Conservation (phyloP, 192 early-diverging fungal genomes). For the Coemansia sp. region DNA sequence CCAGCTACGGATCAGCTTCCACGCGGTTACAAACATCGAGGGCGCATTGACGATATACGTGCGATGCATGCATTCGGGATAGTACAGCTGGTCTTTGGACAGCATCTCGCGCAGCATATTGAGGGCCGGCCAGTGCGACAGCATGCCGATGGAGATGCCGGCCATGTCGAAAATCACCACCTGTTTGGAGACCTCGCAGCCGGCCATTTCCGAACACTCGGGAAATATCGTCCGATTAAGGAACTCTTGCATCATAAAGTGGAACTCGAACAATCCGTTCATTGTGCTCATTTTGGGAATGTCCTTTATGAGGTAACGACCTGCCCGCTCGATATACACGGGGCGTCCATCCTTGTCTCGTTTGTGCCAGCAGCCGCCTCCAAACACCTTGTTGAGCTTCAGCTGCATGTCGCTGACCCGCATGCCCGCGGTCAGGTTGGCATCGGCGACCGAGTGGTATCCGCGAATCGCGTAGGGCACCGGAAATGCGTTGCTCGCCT, state of each 20-base stretch:
- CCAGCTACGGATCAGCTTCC: slow-evolving; percentile 74
- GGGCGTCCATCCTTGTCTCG: slow-evolving; percentile 86
- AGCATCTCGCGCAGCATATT: slow-evolving; percentile 71
- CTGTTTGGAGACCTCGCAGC: slow-evolving; percentile 70
- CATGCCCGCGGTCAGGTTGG: slow-evolving; percentile 58
- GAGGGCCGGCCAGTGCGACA: slow-evolving; percentile 62
- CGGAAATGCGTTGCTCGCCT: slow-evolving; percentile 56
- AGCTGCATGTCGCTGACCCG: slow-evolving; percentile 65
- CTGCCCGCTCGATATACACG: slow-evolving; percentile 85
- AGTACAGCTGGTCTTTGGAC: slow-evolving; percentile 87
- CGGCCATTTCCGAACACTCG: slow-evolving; percentile 72
- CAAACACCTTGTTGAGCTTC: slow-evolving; percentile 62
- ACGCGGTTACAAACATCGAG: slow-evolving; percentile 79
- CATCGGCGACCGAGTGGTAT: slow-evolving; percentile 60
- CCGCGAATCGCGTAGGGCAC: slow-evolving; percentile 68
- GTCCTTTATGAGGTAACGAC: slow-evolving; percentile 64
- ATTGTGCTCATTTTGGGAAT: slow-evolving; percentile 60
- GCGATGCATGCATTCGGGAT: slow-evolving; percentile 90
- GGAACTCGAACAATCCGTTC: slow-evolving; percentile 64
- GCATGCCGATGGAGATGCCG: slow-evolving; percentile 73
- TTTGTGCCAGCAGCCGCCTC: slow-evolving; percentile 78
- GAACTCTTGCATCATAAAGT: slow-evolving; percentile 70
- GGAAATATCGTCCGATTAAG: slow-evolving; percentile 67
- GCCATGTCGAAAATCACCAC: slow-evolving; percentile 91
- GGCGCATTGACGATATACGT: slow-evolving; percentile 95